phyloP scores from a whole-genome alignment of 345 rosid species.

The Eucalyptus pauciflora region DNA sequence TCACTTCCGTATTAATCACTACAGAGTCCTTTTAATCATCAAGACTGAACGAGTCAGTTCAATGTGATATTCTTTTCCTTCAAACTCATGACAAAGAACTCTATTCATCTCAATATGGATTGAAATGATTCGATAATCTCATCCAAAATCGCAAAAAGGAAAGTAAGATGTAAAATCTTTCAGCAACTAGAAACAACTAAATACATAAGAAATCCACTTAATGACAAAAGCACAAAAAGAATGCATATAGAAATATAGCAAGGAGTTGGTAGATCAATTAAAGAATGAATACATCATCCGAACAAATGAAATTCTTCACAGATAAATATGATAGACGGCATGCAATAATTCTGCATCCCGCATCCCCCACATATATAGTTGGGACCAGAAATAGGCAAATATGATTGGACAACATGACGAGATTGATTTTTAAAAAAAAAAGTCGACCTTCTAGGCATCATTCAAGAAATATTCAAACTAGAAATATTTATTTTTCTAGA shows the following conservation, averaged over 20 bases:
- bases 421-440: neutral
- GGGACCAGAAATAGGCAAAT: neutral
- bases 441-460: neutral
- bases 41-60: neutral
- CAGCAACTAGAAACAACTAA: neutral
- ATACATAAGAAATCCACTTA: neutral
- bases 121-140: neutral
- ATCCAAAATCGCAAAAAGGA: neutral
- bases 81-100: neutral
- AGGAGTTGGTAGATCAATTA: neutral
- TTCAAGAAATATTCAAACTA: neutral
- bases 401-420: neutral
- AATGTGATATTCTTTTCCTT: neutral
- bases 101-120: neutral
- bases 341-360: neutral
- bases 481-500: neutral
- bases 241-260: neutral
- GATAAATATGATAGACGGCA: neutral
- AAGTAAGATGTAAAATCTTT: neutral
- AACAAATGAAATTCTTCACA: neutral
- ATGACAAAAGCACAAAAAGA: neutral
- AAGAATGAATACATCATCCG: neutral
- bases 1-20: neutral
- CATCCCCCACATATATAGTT: neutral
- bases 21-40: neutral